Base-by-base conservation (phyloP, 2,329 filamentous ascomycete genomes). In the Arthrobotrys sphaeroides region DNA sequence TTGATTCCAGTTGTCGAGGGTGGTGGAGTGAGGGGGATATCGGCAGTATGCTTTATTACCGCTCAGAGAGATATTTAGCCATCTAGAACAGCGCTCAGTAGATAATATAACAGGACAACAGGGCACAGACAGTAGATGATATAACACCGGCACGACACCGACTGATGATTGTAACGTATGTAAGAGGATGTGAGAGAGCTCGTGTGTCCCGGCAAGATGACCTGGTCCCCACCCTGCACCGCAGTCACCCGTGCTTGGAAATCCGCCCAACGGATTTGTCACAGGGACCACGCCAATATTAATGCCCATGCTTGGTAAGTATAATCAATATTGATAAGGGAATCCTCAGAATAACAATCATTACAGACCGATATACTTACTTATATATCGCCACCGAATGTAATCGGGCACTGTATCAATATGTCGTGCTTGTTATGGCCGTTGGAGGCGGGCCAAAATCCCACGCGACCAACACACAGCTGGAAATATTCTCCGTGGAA, bases 131-230 rank as follows among this genome's bases (percentile, higher is more conserved):
- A n/a, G n/a, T n/a, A n/a, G n/a, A n/a, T n/a, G n/a, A n/a, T 40
- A 40, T n/a, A 45, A 31, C 36, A 20, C 38, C 65, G 53, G 43
- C 49, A 59, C 64, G 38, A 67, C 47, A 55, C 49, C 49, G 16
- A 45, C 18, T 31, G 31, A 12, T 33, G 12, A 5, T 33, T 33
- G 12, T 33, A 33, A 33, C 20, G 22, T 16, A 13, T 16, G n/a
- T 5, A 16, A 16, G 9, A 36, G 33, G 22, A 31, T 65, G 61
- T 16, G 28, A 47, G 55, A 55, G 67, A 72, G 57, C 67, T 72
- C 67, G 57, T 72, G 67, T 45, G 38, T 45, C 42, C 67, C 33
- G 57, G 43, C 42, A 53, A 61, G 24, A 64, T 72, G 67, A 72
- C 67, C 47, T 72, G 20, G 28, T 18, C 55, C 43, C 31, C 38